A percentile compares a stretch with the other conserved stretches of the same genome.
Conservation (phyloP, 176 grass and related monocot genomes). For the Aegilops umbellulata region DNA sequence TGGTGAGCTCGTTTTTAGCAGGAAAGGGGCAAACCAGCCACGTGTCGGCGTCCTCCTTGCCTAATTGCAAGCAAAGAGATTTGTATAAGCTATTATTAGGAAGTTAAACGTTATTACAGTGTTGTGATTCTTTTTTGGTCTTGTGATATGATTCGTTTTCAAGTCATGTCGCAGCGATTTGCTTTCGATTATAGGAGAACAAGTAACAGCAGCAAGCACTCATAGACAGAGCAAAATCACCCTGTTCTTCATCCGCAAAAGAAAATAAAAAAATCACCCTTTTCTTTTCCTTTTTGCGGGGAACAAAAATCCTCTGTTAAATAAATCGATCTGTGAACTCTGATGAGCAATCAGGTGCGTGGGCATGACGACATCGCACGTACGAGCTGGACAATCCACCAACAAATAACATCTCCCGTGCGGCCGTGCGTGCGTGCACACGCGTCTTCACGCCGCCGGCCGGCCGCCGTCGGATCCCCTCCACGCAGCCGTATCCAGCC, state of each 20-base stretch:
- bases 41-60: neutral
- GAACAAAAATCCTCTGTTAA: too few relatives aligned
- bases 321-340: neutral
- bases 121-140: neutral
- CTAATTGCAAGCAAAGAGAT: neutral
- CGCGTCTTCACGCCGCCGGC: neutral
- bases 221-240: too few relatives aligned
- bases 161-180: neutral
- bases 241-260: too few relatives aligned
- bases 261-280: fast-evolving
- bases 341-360: neutral
- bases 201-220: too few relatives aligned
- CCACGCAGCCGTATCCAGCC: neutral
- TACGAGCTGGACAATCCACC: conserved; percentile 1
- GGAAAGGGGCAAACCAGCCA: neutral
- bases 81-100: neutral
- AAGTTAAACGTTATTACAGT: neutral
- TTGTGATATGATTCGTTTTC: neutral
- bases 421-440: neutral
- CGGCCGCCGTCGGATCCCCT: neutral
- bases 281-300: too few relatives aligned
- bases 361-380: neutral
- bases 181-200: too few relatives aligned
- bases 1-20: neutral
- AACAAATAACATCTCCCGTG: neutral